Base-by-base conservation (phyloP, 805 yeast species). In the Alloascoidea hylecoeti region DNA sequence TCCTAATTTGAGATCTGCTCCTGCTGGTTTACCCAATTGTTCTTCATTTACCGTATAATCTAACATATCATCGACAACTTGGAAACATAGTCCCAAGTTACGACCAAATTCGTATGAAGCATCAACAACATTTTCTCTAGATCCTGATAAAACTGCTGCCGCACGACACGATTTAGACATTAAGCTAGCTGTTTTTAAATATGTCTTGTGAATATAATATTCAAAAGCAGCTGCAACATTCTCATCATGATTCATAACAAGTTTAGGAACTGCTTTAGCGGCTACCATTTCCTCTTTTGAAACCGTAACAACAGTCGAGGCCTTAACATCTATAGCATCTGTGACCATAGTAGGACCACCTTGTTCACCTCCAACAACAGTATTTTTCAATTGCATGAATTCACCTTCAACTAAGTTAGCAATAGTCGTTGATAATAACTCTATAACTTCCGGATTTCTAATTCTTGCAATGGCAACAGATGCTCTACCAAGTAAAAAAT, bases 351-450 rank as follows among this genome's bases (percentile, higher is more conserved):
- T 54, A 53, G 30, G 30, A 9, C 30, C 30, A 9, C 13, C n/a
- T n/a, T 23, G 30, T 66, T 52, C 23, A 72, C 73, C 42, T 65
- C 70, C n/a, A 33, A 80, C 61, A 4, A 88, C 92, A 0, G 96
- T 85, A 59, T 92, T 92, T 49, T 89, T 88, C 64, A 92, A 71
- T 61, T 92, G 98, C 97, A 92, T 92, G 56, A 92, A 89, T 61
- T 92, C 98, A 37, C 98, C 98, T 61, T 92, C 98, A 1, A 92
- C 97, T 42, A 92, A 67, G 55, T 92, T 92, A 9, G 97, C 98
- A 53, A 92, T 92, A 19, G 96, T 81, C 12, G 96, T 89, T 2
- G 96, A 86, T 63, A 92, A 74, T 43, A 92, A 67, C 61, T 92
- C 98, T 41, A 86, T 88, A 35, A 92, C 98, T 62, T 92, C 97